Evolutionary conservation across 2,329 filamentous ascomycete species (phyloP), one percentile per base, ranked within the genome.

Genomic region (Ophiostoma populinum): DNA sequence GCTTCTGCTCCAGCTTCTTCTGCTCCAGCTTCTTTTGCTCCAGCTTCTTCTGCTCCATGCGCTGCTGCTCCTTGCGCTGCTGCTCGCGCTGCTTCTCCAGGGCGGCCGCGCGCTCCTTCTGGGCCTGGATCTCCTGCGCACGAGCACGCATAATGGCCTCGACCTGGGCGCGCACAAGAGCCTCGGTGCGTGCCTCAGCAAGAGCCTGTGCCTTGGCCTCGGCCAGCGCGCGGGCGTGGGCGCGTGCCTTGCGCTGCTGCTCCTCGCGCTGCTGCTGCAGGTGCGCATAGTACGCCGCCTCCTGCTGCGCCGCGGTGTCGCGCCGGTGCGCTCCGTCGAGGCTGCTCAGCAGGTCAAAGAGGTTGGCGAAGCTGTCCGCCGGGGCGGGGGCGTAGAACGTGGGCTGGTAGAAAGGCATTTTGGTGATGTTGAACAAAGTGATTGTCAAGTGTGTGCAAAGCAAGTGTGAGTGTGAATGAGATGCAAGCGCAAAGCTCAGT

Each of bases 261-360:
- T 19, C 17, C 27, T 27, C 21, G 9, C 12, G 22, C 22, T 24
- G 5, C 22, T 6, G n/a, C 21, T 18, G 19, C 15, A n/a, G 33
- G 13, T 17, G 24, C 13, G 18, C 19, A 13, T 15, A 22, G 32
- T 31, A n/a, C 29, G 25, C 31, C 18, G 17, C 38, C 34, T 35
- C 28, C 13, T 42, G 36, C 28, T 41, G 36, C 29, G 38, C 39
- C 31, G 42, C 39, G 26, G 39, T 42, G 41, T 62, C 56, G 30
- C 56, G 57, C 42, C 56, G 58, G 55, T 73, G 71, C 19, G n/a
- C n/a, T 50, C 55, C 60, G 49, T 75, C 69, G 44, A 69, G 8
- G 54, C 75, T 70, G 46, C 75, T 68, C 33, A 76, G 64, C 40
- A 76, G 62, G 40, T 68, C 68, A 63, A 76, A 73, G 48, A 76